Percentiles rank a stretch among this genome's conserved stretches.
Conservation (phyloP, 2,329 filamentous ascomycete species). For the Colletotrichum neosansevieriae region DNA sequence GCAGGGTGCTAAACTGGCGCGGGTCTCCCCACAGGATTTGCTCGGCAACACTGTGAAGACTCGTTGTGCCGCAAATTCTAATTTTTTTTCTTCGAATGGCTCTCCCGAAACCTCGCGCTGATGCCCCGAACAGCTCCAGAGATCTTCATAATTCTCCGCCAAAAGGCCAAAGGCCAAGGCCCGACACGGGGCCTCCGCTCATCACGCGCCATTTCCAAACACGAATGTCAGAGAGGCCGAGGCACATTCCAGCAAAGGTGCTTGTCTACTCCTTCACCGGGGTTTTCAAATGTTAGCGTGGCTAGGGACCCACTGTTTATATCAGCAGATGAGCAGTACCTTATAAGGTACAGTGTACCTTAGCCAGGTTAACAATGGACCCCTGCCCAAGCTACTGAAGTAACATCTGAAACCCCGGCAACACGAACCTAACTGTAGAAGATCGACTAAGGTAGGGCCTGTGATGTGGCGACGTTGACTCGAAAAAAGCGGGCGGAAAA, state of each 20-base stretch:
- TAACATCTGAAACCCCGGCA: too few species aligned
- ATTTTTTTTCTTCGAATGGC: not conserved
- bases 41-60: too few species aligned
- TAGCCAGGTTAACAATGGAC: too few species aligned
- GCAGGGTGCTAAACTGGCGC: not conserved
- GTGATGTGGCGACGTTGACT: not conserved
- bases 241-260: too few species aligned
- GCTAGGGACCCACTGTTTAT: too few species aligned
- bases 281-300: too few species aligned
- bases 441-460: not conserved
- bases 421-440: too few species aligned
- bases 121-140: conserved; percentile 28
- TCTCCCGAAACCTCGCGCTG: conserved; percentile 9
- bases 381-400: too few species aligned
- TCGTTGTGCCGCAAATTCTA: not conserved
- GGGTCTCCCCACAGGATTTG: conserved; percentile 11
- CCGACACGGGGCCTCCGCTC: conserved; percentile 17
- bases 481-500: not conserved
- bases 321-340: too few species aligned
- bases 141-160: conserved; percentile 40
- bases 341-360: too few species aligned
- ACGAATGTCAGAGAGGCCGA: conserved; percentile 3
- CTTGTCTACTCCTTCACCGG: too few species aligned
- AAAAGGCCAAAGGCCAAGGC: conserved; percentile 25
- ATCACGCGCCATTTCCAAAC: conserved; percentile 32